These are phyloP conservation scores for Colletotrichum cereale DNA, from an alignment of 2,329 filamentous ascomycete species.

Conservation along the genomic window DNA sequence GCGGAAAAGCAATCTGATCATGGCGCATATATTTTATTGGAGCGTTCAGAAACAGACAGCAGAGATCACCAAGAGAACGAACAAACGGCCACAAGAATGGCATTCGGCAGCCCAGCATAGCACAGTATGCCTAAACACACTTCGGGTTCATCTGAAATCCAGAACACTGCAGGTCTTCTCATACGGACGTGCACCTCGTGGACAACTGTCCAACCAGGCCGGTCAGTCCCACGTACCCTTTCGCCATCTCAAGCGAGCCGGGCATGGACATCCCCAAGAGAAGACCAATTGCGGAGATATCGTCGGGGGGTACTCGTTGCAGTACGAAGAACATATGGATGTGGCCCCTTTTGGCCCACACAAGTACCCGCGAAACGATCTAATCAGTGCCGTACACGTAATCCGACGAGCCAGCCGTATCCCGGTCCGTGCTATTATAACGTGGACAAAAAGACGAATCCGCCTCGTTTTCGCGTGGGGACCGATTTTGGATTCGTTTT, in stretches of 20 bases:
- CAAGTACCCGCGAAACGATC: not conserved
- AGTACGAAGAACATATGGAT: not conserved
- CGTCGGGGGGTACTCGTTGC: not conserved
- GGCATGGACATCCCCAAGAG: not conserved
- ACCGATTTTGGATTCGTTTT: not conserved
- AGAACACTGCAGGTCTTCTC: constrained; percentile 12
- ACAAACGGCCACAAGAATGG: no score
- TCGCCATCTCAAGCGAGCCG: not conserved
- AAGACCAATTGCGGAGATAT: not conserved
- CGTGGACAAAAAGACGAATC: not conserved
- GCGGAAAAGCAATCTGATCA: not conserved
- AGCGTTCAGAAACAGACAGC: no score
- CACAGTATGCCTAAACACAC: constrained; percentile 1
- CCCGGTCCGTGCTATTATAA: not conserved
- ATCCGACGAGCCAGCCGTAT: constrained; percentile 1
- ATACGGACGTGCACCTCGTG: constrained; percentile 6
- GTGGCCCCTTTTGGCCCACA: not conserved
- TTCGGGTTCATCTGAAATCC: constrained; percentile 14
- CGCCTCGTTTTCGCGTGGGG: constrained; percentile 6
- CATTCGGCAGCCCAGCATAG: no score
- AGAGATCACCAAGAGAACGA: no score
- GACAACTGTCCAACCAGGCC: constrained; percentile 1
- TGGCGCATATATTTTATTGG: no score
- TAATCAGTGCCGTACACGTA: constrained; percentile 18
- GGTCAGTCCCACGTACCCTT: not conserved